Conservation (phyloP, 2,329 filamentous ascomycete genomes). For the Claviceps digitariae region DNA sequence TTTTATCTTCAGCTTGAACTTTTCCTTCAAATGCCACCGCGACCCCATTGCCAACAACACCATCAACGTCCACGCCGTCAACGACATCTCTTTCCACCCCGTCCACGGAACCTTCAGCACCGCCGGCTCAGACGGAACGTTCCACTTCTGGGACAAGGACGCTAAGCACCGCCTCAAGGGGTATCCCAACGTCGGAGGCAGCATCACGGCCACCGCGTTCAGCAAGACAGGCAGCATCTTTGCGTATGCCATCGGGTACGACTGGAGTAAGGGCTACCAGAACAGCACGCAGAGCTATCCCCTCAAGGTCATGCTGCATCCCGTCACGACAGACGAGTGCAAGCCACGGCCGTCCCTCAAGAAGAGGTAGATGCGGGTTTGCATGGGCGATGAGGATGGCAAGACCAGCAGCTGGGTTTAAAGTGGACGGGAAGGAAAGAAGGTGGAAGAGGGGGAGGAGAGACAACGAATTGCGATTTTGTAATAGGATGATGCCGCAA, state of each 20-base stretch:
- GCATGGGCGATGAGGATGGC: background rate
- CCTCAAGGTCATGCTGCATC: conserved; percentile 77
- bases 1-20: conserved; percentile 71
- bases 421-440: too few species aligned
- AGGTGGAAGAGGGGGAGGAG: background rate
- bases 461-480: too few species aligned
- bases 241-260: conserved; percentile 84
- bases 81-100: conserved; percentile 96
- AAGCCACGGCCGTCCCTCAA: conserved; percentile 46
- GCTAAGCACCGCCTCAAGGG: conserved; percentile 83
- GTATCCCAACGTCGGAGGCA: conserved; percentile 70
- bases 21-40: conserved; percentile 98
- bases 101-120: conserved; percentile 97
- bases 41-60: conserved; percentile 62
- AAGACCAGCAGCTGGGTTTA: background rate
- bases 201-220: conserved; percentile 86
- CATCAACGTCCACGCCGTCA: conserved; percentile 87
- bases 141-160: conserved; percentile 93
- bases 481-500: too few species aligned
- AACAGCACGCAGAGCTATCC: conserved; percentile 62
- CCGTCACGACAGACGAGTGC: conserved; percentile 50
- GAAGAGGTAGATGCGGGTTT: conserved; percentile 35
- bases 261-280: conserved; percentile 95
- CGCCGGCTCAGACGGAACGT: conserved; percentile 87
- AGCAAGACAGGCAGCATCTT: conserved; percentile 75